Evolutionary conservation across 305 asterid species (phyloP).

Genomic region (Caryopteris hybrid): DNA sequence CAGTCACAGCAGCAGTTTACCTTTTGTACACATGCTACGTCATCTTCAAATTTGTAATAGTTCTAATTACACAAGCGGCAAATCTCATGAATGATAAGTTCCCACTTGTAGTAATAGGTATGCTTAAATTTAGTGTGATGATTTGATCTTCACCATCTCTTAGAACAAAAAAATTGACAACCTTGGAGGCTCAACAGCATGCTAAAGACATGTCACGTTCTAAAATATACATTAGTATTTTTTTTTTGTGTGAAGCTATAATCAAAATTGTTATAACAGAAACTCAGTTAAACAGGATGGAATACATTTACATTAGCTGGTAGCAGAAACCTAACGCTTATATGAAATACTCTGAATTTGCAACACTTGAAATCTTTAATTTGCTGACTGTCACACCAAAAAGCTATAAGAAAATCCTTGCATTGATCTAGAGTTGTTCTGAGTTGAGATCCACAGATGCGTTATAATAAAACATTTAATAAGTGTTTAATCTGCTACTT

Average conservation of each 20-base stretch:
- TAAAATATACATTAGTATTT: no score
- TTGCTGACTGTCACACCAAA: neutral
- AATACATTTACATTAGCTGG: neutral
- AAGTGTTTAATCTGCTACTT: neutral
- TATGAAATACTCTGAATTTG: neutral
- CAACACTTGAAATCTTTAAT: neutral
- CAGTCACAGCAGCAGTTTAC: constrained; percentile 6
- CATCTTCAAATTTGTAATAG: neutral
- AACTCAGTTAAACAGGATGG: neutral
- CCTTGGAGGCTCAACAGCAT: neutral
- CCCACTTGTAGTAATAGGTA: neutral
- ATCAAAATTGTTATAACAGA: neutral
- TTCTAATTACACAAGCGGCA: neutral
- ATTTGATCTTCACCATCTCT: neutral
- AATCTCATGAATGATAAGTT: neutral
- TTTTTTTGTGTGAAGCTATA: no score
- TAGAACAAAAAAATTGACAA: neutral
- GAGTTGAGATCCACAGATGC: neutral
- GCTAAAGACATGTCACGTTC: neutral
- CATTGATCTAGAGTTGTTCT: neutral
- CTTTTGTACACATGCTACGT: neutral
- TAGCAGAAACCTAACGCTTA: neutral
- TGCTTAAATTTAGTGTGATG: neutral
- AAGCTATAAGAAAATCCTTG: neutral
- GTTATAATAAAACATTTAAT: neutral